Evolutionary conservation across 257 asterid genomes (phyloP).

Genomic region (Verbascum thapsus): DNA sequence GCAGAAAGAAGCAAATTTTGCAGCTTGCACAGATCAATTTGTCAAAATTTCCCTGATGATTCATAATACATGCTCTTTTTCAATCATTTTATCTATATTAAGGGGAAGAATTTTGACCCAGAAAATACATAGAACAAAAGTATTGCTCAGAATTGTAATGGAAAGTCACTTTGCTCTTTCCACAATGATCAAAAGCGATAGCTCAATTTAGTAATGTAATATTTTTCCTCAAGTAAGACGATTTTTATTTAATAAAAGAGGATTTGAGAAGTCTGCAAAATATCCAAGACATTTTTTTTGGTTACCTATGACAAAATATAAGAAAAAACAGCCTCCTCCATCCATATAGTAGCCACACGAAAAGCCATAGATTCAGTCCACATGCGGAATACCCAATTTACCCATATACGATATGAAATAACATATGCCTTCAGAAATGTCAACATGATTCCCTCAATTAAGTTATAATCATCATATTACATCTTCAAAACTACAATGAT

Average conservation of each 20-base stretch:
- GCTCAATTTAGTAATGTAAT: neutral
- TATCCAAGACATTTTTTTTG: no score
- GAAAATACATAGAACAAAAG: conserved; percentile 1
- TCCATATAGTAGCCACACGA: neutral
- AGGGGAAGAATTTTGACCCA: neutral
- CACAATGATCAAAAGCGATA: neutral
- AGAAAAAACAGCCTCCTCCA: neutral
- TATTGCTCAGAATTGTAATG: neutral
- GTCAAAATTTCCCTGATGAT: neutral
- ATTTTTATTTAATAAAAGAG: neutral
- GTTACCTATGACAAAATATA: no score
- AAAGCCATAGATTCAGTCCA: neutral
- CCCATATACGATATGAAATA: neutral
- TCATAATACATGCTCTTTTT: neutral
- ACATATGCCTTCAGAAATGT: neutral
- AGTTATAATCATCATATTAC: conserved; percentile 8
- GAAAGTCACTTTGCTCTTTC: neutral
- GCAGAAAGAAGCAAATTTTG: neutral
- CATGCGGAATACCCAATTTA: neutral
- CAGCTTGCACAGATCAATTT: neutral
- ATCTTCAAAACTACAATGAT: neutral
- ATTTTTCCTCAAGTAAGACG: neutral
- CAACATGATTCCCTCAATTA: conserved; percentile 1
- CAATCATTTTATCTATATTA: neutral
- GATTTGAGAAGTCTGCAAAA: neutral